Evolutionary conservation across 148 eudicot genomes (phyloP).

Genomic region (Hydrangea macrophylla): DNA sequence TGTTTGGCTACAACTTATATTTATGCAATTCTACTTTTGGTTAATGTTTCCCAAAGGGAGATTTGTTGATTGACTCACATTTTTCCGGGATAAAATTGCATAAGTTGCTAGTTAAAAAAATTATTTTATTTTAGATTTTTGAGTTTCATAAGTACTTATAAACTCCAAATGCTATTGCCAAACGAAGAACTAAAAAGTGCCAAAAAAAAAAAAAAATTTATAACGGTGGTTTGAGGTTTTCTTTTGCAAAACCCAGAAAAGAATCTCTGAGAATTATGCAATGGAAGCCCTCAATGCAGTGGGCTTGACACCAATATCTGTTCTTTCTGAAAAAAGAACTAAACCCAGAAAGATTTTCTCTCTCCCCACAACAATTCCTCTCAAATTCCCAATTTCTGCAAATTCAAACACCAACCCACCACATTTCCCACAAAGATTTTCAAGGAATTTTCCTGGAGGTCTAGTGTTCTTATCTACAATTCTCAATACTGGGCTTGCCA

Average conservation of each 20-base stretch:
- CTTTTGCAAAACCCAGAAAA: conserved; percentile 11
- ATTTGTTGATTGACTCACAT: too few relatives aligned
- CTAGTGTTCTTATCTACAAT: conserved; percentile 57
- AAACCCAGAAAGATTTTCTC: conserved; percentile 54
- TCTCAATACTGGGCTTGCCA: conserved; percentile 47
- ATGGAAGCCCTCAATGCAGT: conserved; percentile 86
- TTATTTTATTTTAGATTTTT: too few relatives aligned
- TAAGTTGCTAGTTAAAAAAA: too few relatives aligned
- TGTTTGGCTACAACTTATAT: too few relatives aligned
- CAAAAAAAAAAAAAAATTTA: background rate
- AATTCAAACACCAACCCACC: conserved; percentile 27
- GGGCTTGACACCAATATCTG: conserved; percentile 66
- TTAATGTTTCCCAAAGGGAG: too few relatives aligned
- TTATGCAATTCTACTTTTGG: too few relatives aligned
- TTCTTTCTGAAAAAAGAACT: conserved; percentile 58
- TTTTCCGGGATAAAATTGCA: too few relatives aligned
- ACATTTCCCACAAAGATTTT: conserved; percentile 23
- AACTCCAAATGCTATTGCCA: too few relatives aligned
- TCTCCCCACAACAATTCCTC: conserved; percentile 28
- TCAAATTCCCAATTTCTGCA: conserved; percentile 34
- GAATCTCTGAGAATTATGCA: conserved; percentile 26
- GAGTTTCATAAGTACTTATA: too few relatives aligned
- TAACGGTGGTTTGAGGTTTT: conserved; percentile 13
- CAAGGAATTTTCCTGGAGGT: conserved; percentile 43
- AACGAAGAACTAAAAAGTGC: too few relatives aligned